A percentile compares a stretch with the other conserved stretches of the same genome.
These are phyloP conservation scores for Solanum ossicruentum DNA, from an alignment of 257 asterid species.

Conservation along the genomic window DNA sequence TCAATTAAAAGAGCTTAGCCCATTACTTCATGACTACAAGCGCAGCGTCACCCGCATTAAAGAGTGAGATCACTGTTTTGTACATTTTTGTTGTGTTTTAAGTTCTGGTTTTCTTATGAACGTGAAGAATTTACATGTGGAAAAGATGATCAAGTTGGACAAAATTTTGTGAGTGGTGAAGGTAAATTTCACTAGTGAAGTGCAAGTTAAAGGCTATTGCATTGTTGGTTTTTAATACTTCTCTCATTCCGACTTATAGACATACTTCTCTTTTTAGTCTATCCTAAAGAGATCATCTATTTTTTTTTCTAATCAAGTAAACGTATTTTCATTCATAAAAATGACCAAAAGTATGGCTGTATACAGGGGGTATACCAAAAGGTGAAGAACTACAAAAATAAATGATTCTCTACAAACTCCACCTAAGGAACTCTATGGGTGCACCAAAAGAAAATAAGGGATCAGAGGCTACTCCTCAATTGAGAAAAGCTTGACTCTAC, in stretches of 20 bases:
- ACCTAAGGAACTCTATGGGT: background rate
- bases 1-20: constrained; percentile 69
- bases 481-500: background rate
- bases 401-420: background rate
- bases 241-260: background rate
- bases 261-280: background rate
- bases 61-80: constrained; percentile 41
- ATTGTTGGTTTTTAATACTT: background rate
- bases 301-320: background rate
- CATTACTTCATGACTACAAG: constrained; percentile 78
- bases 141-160: background rate
- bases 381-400: background rate
- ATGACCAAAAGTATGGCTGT: background rate
- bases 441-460: background rate
- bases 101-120: background rate
- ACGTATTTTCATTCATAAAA: background rate
- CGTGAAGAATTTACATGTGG: background rate
- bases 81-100: background rate
- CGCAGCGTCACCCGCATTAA: constrained; percentile 45
- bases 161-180: background rate
- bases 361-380: background rate
- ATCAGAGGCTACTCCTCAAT: background rate
- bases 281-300: background rate
- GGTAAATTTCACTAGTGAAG: background rate
- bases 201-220: background rate